A percentile compares a stretch with the other conserved stretches of the same genome.
Evolutionary conservation across 2,329 filamentous ascomycete genomes (phyloP).

Genomic region (Alternaria viburni): DNA sequence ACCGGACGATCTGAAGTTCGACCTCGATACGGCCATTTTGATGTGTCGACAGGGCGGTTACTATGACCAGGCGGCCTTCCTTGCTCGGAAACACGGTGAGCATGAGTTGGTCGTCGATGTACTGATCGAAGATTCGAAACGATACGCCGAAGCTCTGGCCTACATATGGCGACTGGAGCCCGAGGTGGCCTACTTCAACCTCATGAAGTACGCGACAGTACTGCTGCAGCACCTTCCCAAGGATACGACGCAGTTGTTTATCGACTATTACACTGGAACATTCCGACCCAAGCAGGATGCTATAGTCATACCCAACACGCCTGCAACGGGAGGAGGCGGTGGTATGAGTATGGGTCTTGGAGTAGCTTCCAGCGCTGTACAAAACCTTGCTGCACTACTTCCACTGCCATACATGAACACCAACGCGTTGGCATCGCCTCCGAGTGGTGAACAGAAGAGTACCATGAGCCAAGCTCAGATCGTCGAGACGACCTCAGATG

Average conservation of each 20-base stretch:
- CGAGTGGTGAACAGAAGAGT: slow-evolving; percentile 58
- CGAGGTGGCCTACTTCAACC: slow-evolving; percentile 77
- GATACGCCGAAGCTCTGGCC: slow-evolving; percentile 83
- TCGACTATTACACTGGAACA: slow-evolving; percentile 90
- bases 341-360: slow-evolving; percentile 48
- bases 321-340: slow-evolving; percentile 51
- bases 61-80: slow-evolving; percentile 92
- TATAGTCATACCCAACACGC: slow-evolving; percentile 56
- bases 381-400: slow-evolving; percentile 83
- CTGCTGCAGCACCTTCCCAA: slow-evolving; percentile 84
- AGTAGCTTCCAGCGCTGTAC: slow-evolving; percentile 75
- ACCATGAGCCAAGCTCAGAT: slow-evolving; percentile 62
- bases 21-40: slow-evolving; percentile 92
- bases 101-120: slow-evolving; percentile 95
- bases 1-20: slow-evolving; percentile 92
- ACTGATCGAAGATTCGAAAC: slow-evolving; percentile 91
- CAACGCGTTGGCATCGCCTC: slow-evolving; percentile 62
- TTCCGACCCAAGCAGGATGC: slow-evolving; percentile 76
- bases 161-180: slow-evolving; percentile 91
- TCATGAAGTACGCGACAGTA: slow-evolving; percentile 95
- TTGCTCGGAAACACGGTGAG: slow-evolving; percentile 93
- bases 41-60: slow-evolving; percentile 99
- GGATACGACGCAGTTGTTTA: slow-evolving; percentile 85
- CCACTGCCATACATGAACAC: slow-evolving; percentile 85
- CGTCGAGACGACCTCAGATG: slow-evolving; percentile 59